Evolutionary conservation across 2,329 filamentous ascomycete species (phyloP), one percentile per base, ranked within the genome.

Genomic region (Paraconiothyrium sp.): DNA sequence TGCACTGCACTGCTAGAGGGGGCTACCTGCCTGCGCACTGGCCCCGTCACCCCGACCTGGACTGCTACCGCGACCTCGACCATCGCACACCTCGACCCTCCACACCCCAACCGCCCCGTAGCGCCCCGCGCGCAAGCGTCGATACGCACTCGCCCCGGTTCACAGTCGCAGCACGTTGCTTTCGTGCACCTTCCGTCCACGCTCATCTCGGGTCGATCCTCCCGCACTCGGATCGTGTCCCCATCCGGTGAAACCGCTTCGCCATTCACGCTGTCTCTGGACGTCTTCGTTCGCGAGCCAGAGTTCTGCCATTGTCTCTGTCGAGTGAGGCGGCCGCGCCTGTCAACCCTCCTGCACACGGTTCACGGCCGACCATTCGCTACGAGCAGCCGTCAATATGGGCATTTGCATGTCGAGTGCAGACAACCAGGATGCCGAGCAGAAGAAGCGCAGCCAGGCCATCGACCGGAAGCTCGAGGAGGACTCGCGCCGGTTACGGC

Each of bases 381-480:
- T 61, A 64, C 67, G 54, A 62, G 56, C 67, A 48, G 54, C 69
- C 62, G 65, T 59, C 82, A 87, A 77, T 74, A 99, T 99, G 95
- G 95, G 95, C 81, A 88, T 88, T 73, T 99, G 95, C 84, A 92
- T 97, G 88, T 56, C 54, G 24, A 97, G 93, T 82, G 90, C 90
- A 69, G 91, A 88, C 79, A 90, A 90, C 78, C 93, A 93, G 78
- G 93, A 96, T 83, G 88, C 86, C 78, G 93, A 97, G 78, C 90
- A 93, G 85, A 97, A 95, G 87, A 97, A 98, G 86, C 89, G 92
- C 81, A 97, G 93, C 81, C 93, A 97, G 82, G 91, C 91, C 79
- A 99, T 99, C 77, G 95, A 99, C 82, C 92, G 91, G 81, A 90
- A 88, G 73, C 85, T 99, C 65, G 94, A 98, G 79, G 94, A 98